These are phyloP conservation scores for Bruguiera sexangula DNA, from an alignment of 345 rosid genomes.

Conservation along the genomic window DNA sequence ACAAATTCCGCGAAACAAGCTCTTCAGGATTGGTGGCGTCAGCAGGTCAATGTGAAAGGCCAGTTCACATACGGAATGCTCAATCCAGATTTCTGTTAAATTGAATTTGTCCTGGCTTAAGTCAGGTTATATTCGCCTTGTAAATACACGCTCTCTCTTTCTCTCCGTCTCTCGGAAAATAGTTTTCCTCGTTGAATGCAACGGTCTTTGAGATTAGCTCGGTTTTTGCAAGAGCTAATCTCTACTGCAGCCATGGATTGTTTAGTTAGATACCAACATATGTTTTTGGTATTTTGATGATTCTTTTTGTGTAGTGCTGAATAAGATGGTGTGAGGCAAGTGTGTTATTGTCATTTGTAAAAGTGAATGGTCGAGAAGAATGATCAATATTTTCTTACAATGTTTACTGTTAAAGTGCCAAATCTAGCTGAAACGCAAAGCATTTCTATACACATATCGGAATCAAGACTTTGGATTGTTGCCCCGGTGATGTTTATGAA, in stretches of 20 bases:
- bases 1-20: constrained; percentile 38
- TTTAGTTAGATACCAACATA: constrained; percentile 3
- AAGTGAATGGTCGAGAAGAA: too few species aligned
- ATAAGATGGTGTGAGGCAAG: too few species aligned
- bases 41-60: constrained; percentile 20
- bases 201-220: constrained; percentile 24
- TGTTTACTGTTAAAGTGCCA: too few species aligned
- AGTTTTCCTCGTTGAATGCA: not conserved
- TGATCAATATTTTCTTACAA: too few species aligned
- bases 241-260: not conserved
- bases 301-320: not conserved
- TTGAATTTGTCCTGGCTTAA: too few species aligned
- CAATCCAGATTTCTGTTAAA: not conserved
- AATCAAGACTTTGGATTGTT: too few species aligned
- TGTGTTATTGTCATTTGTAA: too few species aligned
- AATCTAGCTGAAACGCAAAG: too few species aligned
- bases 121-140: not conserved
- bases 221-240: constrained; percentile 44
- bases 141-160: constrained; percentile 18
- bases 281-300: not conserved
- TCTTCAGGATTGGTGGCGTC: constrained; percentile 19
- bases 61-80: constrained; percentile 20
- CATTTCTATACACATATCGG: too few species aligned
- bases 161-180: not conserved
- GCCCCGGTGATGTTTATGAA: too few species aligned